A percentile compares a stretch with the other conserved stretches of the same genome.
Conservation (phyloP, 305 asterid genomes). For the Fraxinus sp. region DNA sequence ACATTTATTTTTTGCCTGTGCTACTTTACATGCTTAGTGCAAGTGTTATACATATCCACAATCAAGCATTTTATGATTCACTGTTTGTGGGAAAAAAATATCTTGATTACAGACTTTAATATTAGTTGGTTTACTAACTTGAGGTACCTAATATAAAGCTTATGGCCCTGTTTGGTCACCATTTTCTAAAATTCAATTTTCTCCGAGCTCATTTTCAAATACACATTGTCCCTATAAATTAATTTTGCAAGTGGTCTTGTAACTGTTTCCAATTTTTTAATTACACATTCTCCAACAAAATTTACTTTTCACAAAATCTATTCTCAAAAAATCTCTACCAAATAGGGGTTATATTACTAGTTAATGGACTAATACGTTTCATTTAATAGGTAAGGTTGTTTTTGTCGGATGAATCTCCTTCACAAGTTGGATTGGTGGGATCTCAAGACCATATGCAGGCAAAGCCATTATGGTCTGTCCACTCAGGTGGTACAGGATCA, state of each 20-base stretch:
- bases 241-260: neutral
- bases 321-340: neutral
- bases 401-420: conserved; percentile 76
- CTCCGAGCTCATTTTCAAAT: neutral
- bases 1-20: neutral
- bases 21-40: neutral
- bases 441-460: conserved; percentile 86
- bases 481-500: conserved; percentile 39
- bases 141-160: neutral
- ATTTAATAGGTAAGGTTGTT: conserved; percentile 67
- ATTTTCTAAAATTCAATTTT: neutral
- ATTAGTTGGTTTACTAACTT: neutral
- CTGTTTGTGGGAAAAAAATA: neutral
- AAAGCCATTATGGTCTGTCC: conserved; percentile 51
- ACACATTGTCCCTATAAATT: neutral
- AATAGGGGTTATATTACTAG: neutral
- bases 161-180: neutral
- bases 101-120: neutral
- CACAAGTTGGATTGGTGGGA: conserved; percentile 62
- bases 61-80: neutral
- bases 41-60: neutral
- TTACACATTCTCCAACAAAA: neutral
- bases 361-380: conserved; percentile 23
- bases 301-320: neutral
- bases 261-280: neutral